Evolutionary conservation across 2,329 filamentous ascomycete genomes (phyloP), one percentile per base, ranked within the genome.

Genomic region (Aspergillus pseudoglaucus): DNA sequence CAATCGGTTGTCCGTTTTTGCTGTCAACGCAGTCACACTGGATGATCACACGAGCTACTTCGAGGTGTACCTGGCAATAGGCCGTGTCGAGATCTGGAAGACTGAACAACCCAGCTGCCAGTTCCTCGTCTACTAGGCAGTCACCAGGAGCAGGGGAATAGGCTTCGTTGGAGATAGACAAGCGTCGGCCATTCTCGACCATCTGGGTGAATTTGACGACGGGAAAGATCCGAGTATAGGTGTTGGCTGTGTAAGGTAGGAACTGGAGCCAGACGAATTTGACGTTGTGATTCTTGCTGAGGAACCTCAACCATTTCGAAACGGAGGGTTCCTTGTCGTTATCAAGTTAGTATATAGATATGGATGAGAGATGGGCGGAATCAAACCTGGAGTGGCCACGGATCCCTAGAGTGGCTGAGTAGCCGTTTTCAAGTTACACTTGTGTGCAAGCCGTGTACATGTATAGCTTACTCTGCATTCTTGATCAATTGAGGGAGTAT

Each of bases 241-340:
- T 22, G 18, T n/a, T 25, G 12, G 12, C 7, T 9, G 20, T 38
- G 23, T 47, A 47, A 0, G 41, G 9, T 12, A 47, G 18, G n/a
- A 44, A 10, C n/a, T 47, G 42, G 3, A 47, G 30, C 46, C 46
- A 47, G 33, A 47, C 41, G 12, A 44, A 47, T 32, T 47, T 33
- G 20, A 47, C 17, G 10, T 40, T 30, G 10, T 18, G 14, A 44
- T 47, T 35, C 14, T 37, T 17, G 12, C 15, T 15, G 14, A 44
- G 42, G 18, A 47, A 47, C 12, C 18, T 17, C 8, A 33, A n/a
- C 45, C 45, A 47, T 14, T 20, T 14, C 8, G 10, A 27, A n/a
- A 40, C 6, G 42, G n/a, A 43, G 42, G 23, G 23, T 25, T 25
- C 23, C 23, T 25, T 10, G 23, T 25, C 9, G 23, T 25, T 10